phyloP scores from a whole-genome alignment of 352 stramenopile genomes.

The Aphanomyces stellatus region DNA sequence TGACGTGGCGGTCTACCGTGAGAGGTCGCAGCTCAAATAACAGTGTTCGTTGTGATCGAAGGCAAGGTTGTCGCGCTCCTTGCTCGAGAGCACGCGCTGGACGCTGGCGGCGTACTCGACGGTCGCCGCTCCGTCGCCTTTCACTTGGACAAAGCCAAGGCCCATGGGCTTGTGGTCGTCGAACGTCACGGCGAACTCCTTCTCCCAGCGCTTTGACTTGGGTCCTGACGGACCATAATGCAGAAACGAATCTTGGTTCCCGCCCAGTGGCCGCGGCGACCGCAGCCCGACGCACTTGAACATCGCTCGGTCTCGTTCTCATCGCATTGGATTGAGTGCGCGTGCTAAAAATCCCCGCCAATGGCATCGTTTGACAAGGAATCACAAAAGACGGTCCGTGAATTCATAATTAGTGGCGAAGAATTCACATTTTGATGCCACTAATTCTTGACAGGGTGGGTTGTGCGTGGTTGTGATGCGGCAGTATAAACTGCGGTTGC shows the following conservation, averaged over 20 bases:
- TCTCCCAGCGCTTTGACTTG: slow-evolving; percentile 21
- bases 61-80: slow-evolving; percentile 29
- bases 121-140: not conserved
- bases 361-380: too few species aligned
- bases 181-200: slow-evolving; percentile 54
- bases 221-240: not conserved
- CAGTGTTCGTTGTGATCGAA: slow-evolving; percentile 49
- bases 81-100: slow-evolving; percentile 27
- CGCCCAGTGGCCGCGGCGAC: not conserved
- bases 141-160: slow-evolving; percentile 32
- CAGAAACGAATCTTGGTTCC: slow-evolving; percentile 11
- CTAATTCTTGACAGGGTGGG: too few species aligned
- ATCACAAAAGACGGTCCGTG: too few species aligned
- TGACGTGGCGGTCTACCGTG: not conserved
- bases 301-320: too few species aligned
- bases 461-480: too few species aligned
- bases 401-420: too few species aligned
- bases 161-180: slow-evolving; percentile 39
- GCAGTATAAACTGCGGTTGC: too few species aligned
- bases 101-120: slow-evolving; percentile 42
- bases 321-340: too few species aligned
- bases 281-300: slow-evolving; percentile 3
- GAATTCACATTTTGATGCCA: too few species aligned
- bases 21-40: slow-evolving; percentile 26
- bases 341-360: too few species aligned